phyloP scores from a whole-genome alignment of 169 alveolate species.

The Theileria parva region DNA sequence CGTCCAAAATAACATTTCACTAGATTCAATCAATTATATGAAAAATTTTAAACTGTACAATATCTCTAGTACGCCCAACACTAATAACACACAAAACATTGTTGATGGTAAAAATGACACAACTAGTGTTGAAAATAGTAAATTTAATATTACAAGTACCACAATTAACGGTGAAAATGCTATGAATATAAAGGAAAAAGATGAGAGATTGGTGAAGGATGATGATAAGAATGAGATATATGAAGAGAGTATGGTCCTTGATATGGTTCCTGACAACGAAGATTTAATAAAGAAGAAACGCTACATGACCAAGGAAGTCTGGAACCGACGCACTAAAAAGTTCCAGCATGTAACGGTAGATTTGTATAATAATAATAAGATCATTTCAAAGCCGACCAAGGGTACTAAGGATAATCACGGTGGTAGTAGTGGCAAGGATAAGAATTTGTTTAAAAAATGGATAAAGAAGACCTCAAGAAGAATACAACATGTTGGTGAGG shows the following conservation, averaged over 20 bases:
- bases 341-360: slow-evolving; percentile 60
- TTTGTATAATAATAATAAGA: slow-evolving; percentile 40
- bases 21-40: neutral
- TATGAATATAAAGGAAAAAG: neutral
- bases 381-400: neutral
- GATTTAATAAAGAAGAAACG: slow-evolving; percentile 51
- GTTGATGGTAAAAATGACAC: neutral
- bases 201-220: neutral
- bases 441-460: slow-evolving; percentile 63
- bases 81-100: neutral
- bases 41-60: neutral
- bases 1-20: neutral
- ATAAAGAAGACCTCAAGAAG: slow-evolving; percentile 48
- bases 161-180: neutral
- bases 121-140: neutral
- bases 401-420: neutral
- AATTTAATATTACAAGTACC: neutral
- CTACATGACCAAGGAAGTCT: slow-evolving; percentile 52
- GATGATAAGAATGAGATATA: neutral
- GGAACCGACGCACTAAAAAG: slow-evolving; percentile 66
- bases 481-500: slow-evolving; percentile 64
- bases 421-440: slow-evolving; percentile 11
- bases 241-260: slow-evolving; percentile 28
- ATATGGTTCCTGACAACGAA: slow-evolving; percentile 63
- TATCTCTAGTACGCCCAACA: neutral